These are phyloP conservation scores for Infundibulicybe gibba DNA, from an alignment of 768 basidiomycete species.

Conservation along the genomic window DNA sequence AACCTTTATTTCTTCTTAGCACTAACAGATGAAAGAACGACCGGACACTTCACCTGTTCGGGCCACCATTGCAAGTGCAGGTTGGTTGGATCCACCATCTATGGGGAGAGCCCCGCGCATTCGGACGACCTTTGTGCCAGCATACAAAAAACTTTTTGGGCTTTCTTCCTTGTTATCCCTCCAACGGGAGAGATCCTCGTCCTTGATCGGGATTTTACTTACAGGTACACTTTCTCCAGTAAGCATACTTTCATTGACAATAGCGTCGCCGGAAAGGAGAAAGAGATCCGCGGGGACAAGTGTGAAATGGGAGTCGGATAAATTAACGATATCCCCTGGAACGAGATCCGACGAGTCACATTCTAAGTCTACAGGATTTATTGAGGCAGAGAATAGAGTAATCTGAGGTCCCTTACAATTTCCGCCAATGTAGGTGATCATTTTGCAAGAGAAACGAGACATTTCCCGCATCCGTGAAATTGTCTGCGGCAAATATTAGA, in stretches of 20 bases:
- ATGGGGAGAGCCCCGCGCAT: slow-evolving; percentile 63
- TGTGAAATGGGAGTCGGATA: slow-evolving; percentile 71
- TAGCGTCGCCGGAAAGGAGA: slow-evolving; percentile 92
- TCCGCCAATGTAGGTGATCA: slow-evolving; percentile 65
- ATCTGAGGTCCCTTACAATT: slow-evolving; percentile 50
- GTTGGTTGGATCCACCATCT: slow-evolving; percentile 45
- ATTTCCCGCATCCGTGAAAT: slow-evolving; percentile 94
- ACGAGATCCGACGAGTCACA: slow-evolving; percentile 77
- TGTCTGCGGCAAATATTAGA: slow-evolving; percentile 45
- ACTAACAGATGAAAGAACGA: background rate
- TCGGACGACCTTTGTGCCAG: slow-evolving; percentile 88
- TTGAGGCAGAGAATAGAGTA: slow-evolving; percentile 3
- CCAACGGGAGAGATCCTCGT: slow-evolving; percentile 74
- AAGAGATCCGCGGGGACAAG: slow-evolving; percentile 89
- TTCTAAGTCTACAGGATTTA: slow-evolving; percentile 52
- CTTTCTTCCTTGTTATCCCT: slow-evolving; percentile 66
- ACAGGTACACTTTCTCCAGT: slow-evolving; percentile 99
- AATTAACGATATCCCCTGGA: slow-evolving; percentile 89
- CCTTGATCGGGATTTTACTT: slow-evolving; percentile 82
- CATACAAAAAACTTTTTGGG: slow-evolving; percentile 82
- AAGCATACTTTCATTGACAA: slow-evolving; percentile 98
- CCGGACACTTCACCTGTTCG: slow-evolving; percentile 61
- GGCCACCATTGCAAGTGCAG: slow-evolving; percentile 80
- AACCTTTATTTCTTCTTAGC: slow-evolving; percentile 52
- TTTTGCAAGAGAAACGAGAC: slow-evolving; percentile 84